Evolutionary conservation across 352 stramenopile genomes (phyloP), one percentile per base, ranked within the genome.

Genomic region (Phytopythium oedochilum): DNA sequence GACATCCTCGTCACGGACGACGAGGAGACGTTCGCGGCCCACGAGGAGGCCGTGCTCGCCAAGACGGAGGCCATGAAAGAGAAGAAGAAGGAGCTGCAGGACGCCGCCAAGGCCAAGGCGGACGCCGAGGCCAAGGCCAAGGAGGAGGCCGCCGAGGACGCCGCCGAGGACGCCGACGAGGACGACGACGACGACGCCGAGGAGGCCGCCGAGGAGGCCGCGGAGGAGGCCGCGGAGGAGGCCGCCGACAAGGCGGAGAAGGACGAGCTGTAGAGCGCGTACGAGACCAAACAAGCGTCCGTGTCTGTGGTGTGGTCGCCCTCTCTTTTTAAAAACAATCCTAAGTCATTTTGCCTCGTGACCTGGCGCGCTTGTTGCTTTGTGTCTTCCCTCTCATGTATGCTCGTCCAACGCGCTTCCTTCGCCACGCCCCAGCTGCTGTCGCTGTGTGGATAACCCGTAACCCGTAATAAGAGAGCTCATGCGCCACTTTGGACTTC

Each of bases 1-100:
- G 96, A 99, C 75, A 99, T 99, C 63, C 83, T 99, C 42, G 78
- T 99, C 47, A 99, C 96, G 12, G 97, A 99, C 78, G 96, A 88
- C 64, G 75, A 97, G 50, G 92, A 97, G 23, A 92, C 98, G 62
- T 97, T 98, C 80, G 97, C 98, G 66, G 88, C 94, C 53, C 90
- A 86, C 66, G 97, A 99, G 73, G 98, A 98, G 70, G 83, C 83
- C 14, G 96, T 98, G 66, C 86, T 97, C 46, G 89, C 92, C 55
- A 93, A 97, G 64, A 75, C 78, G 47, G 73, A 97, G 61, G 75
- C 83, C 42, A 71, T 89, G 46, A 78, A 78, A 54, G 68, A 78
- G 46, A 86, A 89, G 71, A 88, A 88, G 70, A 81, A 94, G 60
- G 68, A 85, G 56, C 66, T 75, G 35, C 78, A 96, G 62, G 85